phyloP scores from a whole-genome alignment of 495 filamentous ascomycete species.

The Daldinia vernicosa region DNA sequence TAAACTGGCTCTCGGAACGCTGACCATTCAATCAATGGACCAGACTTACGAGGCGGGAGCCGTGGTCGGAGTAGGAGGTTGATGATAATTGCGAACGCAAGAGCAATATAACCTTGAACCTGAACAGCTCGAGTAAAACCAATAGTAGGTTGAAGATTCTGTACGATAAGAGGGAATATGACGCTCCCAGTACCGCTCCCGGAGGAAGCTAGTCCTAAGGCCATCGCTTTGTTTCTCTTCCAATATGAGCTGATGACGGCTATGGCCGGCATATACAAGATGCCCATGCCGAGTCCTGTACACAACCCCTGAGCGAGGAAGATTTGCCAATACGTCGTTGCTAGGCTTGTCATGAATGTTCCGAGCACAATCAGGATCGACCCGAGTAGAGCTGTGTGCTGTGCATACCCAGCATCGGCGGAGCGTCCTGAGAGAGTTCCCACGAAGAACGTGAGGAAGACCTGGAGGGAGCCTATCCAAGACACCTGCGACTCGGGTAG shows the following conservation, averaged over 20 bases:
- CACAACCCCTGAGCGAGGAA: conserved; percentile 84
- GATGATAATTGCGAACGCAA: conserved; percentile 47
- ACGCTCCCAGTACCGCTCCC: conserved; percentile 69
- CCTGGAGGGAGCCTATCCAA: conserved; percentile 56
- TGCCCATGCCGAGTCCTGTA: conserved; percentile 76
- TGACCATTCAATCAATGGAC: conserved; percentile 43
- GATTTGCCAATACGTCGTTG: conserved; percentile 76
- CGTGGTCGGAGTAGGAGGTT: conserved; percentile 49
- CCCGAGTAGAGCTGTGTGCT: conserved; percentile 63
- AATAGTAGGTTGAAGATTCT: conserved; percentile 14
- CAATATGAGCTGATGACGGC: conserved; percentile 81
- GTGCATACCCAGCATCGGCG: conserved; percentile 68
- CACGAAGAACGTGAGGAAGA: conserved; percentile 48
- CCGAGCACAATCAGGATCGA: conserved; percentile 72
- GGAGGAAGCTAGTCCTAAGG: conserved; percentile 67
- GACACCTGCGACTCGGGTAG: conserved; percentile 21
- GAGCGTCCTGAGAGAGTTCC: conserved; percentile 53
- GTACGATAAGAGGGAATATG: conserved; percentile 52
- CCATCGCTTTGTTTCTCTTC: conserved; percentile 69
- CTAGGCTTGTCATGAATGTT: conserved; percentile 70
- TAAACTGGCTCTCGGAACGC: conserved; percentile 48
- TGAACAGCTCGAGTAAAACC: conserved; percentile 47
- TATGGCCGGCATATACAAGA: conserved; percentile 74
- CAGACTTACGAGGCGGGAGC: conserved; percentile 41
- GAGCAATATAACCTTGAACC: conserved; percentile 42